Base-by-base conservation (phyloP, 2,329 filamentous ascomycete genomes). In the Colletotrichum navitas region DNA sequence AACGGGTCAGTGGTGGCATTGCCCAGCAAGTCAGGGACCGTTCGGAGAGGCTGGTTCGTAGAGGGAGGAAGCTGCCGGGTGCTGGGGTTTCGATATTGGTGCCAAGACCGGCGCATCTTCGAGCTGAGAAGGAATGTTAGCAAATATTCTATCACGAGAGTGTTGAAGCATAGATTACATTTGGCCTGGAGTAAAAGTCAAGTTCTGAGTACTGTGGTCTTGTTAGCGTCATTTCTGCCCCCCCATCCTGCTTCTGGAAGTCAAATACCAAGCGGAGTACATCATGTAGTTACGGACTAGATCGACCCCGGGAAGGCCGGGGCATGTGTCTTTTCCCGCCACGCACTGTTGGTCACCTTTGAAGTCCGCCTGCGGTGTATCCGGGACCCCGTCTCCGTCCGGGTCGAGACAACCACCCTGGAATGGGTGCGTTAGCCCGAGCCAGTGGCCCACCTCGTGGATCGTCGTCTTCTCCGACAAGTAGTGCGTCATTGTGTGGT, bases 381-480 rank as follows among this genome's bases (percentile, higher is more conserved):
- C 63, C 29, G 26, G 14, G 39, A 65, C 29, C 2, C 26, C 5
- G 39, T 56, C 63, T 3, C 63, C 63, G 52, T 65, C 29, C 26
- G 8, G 18, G 5, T 39, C 16, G 4, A 26, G 24, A 11, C 63
- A 65, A 5, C 39, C 52, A 5, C 63, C 52, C 21, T 45, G 39
- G 3, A 65, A 65, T 10, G 63, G 63, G 51, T 65, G 63, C 21
- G 2, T 11, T 5, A 56, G 52, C 29, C 63, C 63, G 14, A 65
- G 14, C 24, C 24, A 65, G 52, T 65, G 63, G 11, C 63, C 52
- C 32, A 56, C 39, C 39, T 65, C 63, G 29, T 65, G 63, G 6
- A 65, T n/a, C 4, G 47, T 32, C 2, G 63, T 21, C 51, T 56
- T 65, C 14, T 36, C 16, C 12, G 36, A 34, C 29, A 63, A 3